Conservation (phyloP, 345 rosid genomes). For the Eucalyptus shirleyi region DNA sequence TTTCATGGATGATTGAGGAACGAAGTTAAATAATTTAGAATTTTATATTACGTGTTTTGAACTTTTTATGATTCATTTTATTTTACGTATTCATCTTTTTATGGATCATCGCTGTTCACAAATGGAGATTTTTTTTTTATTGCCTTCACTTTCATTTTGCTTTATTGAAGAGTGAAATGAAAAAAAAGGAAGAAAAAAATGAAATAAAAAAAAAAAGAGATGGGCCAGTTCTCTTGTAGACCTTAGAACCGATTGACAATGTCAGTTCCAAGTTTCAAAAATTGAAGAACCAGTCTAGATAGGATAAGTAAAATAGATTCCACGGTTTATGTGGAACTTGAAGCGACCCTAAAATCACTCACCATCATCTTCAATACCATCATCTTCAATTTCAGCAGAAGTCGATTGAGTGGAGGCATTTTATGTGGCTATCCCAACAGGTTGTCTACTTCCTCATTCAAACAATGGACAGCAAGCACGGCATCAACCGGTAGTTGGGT, state of each 20-base stretch:
- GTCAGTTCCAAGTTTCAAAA: background rate
- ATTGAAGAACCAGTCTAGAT: fast-evolving
- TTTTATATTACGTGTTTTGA: background rate
- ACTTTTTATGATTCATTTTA: too few relatives aligned
- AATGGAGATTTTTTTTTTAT: background rate
- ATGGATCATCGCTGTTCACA: too few relatives aligned
- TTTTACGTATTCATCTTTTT: too few relatives aligned
- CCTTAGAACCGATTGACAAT: too few relatives aligned
- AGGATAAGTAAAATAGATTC: background rate
- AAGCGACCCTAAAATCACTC: background rate
- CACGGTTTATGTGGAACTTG: background rate
- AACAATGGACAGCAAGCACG: background rate
- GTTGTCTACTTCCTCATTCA: background rate
- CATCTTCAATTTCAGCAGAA: background rate
- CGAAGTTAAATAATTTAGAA: background rate
- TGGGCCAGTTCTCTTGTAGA: background rate
- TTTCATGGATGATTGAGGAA: background rate
- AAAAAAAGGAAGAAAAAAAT: too few relatives aligned
- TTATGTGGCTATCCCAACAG: background rate
- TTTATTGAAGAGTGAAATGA: too few relatives aligned
- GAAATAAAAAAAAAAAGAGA: too few relatives aligned
- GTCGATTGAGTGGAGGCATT: background rate
- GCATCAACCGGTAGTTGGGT: background rate
- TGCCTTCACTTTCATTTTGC: background rate
- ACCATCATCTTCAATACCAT: background rate